Conservation (phyloP, 2,329 filamentous ascomycete genomes). For the Penicillium sp. region DNA sequence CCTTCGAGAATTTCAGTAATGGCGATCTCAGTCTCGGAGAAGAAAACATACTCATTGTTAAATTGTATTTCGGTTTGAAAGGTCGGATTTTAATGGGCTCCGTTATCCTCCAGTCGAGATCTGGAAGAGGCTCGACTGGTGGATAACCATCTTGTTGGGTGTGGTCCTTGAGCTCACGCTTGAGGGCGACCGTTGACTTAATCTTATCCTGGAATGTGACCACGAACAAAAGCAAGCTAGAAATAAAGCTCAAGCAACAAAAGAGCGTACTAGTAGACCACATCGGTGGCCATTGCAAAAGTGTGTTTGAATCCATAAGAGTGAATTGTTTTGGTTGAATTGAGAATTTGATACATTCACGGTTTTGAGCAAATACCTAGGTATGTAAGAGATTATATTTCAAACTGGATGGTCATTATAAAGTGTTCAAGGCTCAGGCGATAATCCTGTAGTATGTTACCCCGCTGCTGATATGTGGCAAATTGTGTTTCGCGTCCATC, state of each 20-base stretch:
- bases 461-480: neutral
- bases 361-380: too few relatives aligned
- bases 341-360: too few relatives aligned
- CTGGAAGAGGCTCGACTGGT: slow-evolving; percentile 5
- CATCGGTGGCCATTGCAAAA: neutral
- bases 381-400: too few relatives aligned
- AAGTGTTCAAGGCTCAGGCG: too few relatives aligned
- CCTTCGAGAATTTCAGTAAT: too few relatives aligned
- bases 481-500: neutral
- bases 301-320: neutral
- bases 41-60: slow-evolving; percentile 18
- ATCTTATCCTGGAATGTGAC: neutral
- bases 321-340: neutral
- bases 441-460: neutral
- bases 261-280: slow-evolving; percentile 1
- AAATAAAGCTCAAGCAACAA: neutral
- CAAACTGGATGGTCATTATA: too few relatives aligned
- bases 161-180: neutral
- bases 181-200: neutral
- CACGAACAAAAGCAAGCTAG: neutral
- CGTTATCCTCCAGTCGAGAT: slow-evolving; percentile 10
- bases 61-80: slow-evolving; percentile 16
- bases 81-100: slow-evolving; percentile 14
- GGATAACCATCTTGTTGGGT: neutral
- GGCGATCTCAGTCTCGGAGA: too few relatives aligned